phyloP scores from a whole-genome alignment of 1,284 basidiomycete species.

The Vanrija humicola region DNA sequence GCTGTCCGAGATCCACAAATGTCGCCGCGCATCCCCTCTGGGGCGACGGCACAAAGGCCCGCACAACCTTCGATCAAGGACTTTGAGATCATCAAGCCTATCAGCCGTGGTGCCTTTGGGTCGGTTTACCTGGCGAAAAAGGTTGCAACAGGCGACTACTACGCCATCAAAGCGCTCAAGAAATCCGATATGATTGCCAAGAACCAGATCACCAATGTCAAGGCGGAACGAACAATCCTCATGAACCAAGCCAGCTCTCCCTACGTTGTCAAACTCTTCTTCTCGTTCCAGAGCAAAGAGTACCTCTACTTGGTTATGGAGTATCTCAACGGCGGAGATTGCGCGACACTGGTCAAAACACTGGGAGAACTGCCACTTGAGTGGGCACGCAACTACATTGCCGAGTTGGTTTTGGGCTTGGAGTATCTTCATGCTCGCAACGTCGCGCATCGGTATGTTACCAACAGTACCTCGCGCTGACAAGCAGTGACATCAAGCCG shows the following conservation, averaged over 20 bases:
- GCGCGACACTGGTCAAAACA: conserved; percentile 91
- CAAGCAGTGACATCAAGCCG: conserved; percentile 85
- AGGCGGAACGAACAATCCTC: conserved; percentile 97
- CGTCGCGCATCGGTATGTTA: conserved; percentile 87
- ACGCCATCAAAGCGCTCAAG: conserved; percentile 97
- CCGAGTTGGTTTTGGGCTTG: conserved; percentile 89
- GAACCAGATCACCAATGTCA: conserved; percentile 99
- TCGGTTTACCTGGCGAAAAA: conserved; percentile 98
- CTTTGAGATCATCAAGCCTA: conserved; percentile 99
- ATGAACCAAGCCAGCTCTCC: conserved; percentile 99
- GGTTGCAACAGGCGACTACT: conserved; percentile 96
- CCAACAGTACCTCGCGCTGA: conserved; percentile 2
- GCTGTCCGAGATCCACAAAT: conserved; percentile 56
- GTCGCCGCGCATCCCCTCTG: conserved; percentile 82
- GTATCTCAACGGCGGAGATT: conserved; percentile 94
- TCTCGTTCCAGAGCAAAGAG: conserved; percentile 95
- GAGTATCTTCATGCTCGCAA: conserved; percentile 92
- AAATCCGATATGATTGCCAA: conserved; percentile 99
- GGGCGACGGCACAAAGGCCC: conserved; percentile 59
- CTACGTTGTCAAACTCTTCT: conserved; percentile 98
- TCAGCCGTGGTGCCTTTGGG: conserved; percentile 97
- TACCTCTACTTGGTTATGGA: conserved; percentile 99
- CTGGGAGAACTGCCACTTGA: conserved; percentile 91
- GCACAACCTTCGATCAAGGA: conserved; percentile 94
- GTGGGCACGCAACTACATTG: conserved; percentile 94